Percentiles rank a stretch among this genome's conserved stretches.
These are phyloP conservation scores for Carex littledalei DNA, from an alignment of 176 grass and related monocot genomes.

Conservation along the genomic window DNA sequence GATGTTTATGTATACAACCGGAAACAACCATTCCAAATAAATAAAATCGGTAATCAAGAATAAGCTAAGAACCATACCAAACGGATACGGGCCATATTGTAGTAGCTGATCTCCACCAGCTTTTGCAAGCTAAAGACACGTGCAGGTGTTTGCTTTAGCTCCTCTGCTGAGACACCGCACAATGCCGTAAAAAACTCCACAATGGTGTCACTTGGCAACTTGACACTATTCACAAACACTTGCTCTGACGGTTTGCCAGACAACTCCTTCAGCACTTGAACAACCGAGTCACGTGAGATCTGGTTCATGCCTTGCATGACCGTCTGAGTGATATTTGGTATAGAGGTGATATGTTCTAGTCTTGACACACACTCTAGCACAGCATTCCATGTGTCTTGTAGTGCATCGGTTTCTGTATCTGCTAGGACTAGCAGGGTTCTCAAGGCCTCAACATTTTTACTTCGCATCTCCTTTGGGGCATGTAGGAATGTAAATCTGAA, in stretches of 20 bases:
- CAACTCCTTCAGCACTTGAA: constrained; percentile 82
- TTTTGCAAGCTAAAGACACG: constrained; percentile 98
- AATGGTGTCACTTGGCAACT: constrained; percentile 92
- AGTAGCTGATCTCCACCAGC: constrained; percentile 99
- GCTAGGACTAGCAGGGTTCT: constrained; percentile 83
- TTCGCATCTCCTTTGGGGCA: constrained; percentile 94
- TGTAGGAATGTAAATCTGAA: constrained; percentile 98
- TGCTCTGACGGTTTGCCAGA: constrained; percentile 93
- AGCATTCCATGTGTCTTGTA: constrained; percentile 99
- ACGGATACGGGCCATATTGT: constrained; percentile 98
- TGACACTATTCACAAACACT: constrained; percentile 94
- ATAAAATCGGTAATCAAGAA: neutral
- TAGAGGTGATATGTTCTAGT: constrained; percentile 92
- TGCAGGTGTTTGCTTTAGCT: constrained; percentile 91
- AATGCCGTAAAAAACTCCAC: constrained; percentile 94
- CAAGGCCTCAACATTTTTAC: constrained; percentile 97
- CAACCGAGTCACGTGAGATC: constrained; percentile 87
- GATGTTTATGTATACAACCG: neutral
- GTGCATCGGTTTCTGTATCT: constrained; percentile 82
- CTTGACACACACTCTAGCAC: constrained; percentile 98
- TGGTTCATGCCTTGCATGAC: constrained; percentile 98
- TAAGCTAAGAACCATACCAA: constrained; percentile 49
- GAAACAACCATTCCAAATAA: neutral
- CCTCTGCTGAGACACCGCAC: constrained; percentile 88
- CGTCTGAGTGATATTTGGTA: constrained; percentile 66